These are phyloP conservation scores for Cardiospermum halicacabum DNA, from an alignment of 345 rosid genomes.

Conservation along the genomic window DNA sequence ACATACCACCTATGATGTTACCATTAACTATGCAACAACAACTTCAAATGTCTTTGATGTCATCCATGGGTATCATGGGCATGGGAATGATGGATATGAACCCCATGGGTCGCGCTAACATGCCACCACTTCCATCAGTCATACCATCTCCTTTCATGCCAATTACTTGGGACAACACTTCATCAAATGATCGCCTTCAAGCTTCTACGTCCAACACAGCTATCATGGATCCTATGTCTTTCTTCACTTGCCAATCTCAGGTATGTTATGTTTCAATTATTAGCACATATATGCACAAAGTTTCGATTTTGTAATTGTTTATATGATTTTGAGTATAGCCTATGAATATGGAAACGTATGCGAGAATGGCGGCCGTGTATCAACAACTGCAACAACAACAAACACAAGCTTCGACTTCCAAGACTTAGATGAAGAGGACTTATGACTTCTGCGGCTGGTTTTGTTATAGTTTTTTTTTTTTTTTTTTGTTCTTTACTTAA, in stretches of 20 bases:
- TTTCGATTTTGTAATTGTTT: no score
- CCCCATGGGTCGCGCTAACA: slow-evolving; percentile 43
- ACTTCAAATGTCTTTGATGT: slow-evolving; percentile 81
- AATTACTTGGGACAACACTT: slow-evolving; percentile 61
- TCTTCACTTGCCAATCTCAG: slow-evolving; percentile 75
- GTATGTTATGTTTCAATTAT: no score
- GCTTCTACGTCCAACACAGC: slow-evolving; percentile 29
- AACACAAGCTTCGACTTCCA: slow-evolving; percentile 44
- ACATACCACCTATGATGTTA: slow-evolving; percentile 66
- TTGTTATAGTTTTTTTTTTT: no score
- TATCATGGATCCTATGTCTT: slow-evolving; percentile 54
- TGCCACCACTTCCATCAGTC: slow-evolving; percentile 34
- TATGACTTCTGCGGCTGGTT: background rate
- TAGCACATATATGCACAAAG: no score
- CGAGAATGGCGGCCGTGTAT: slow-evolving; percentile 75
- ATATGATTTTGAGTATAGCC: slow-evolving; percentile 45
- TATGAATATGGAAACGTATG: slow-evolving; percentile 70
- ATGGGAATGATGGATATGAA: slow-evolving; percentile 70
- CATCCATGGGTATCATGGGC: slow-evolving; percentile 51
- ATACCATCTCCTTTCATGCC: slow-evolving; percentile 61
- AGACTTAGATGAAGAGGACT: slow-evolving; percentile 40
- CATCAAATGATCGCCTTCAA: slow-evolving; percentile 33
- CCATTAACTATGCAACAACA: slow-evolving; percentile 86
- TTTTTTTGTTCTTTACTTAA: background rate
- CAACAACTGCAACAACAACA: slow-evolving; percentile 82